phyloP scores from a whole-genome alignment of 2,329 filamentous ascomycete genomes.

The Exophiala phaeomuriformis region DNA sequence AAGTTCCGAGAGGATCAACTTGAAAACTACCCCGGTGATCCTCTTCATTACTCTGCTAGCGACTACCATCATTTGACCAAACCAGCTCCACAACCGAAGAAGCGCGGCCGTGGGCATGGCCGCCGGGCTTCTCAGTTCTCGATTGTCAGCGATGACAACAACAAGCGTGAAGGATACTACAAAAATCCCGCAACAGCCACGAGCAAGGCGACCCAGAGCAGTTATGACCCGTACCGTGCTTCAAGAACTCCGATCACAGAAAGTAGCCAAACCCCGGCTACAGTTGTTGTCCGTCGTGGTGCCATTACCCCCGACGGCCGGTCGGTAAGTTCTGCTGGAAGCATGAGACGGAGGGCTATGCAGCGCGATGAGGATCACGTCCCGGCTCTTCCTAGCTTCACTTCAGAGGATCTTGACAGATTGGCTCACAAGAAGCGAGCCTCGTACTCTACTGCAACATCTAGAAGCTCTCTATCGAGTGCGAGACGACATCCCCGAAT shows the following conservation, averaged over 20 bases:
- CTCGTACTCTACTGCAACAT: slow-evolving; percentile 28
- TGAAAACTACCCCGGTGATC: slow-evolving; percentile 72
- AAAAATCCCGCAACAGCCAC: slow-evolving; percentile 40
- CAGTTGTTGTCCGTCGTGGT: slow-evolving; percentile 60
- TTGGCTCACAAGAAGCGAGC: slow-evolving; percentile 19
- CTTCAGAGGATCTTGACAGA: slow-evolving; percentile 21
- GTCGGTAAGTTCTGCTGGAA: slow-evolving; percentile 29
- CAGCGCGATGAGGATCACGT: slow-evolving; percentile 13
- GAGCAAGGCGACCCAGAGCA: slow-evolving; percentile 46
- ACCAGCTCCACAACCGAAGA: slow-evolving; percentile 31
- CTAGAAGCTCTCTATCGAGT: slow-evolving; percentile 44
- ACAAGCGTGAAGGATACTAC: slow-evolving; percentile 43
- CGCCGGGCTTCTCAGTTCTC: slow-evolving; percentile 51
- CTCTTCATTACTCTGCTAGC: slow-evolving; percentile 75
- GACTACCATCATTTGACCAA: slow-evolving; percentile 75
- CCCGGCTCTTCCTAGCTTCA: slow-evolving; percentile 19
- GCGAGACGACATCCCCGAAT: slow-evolving; percentile 38
- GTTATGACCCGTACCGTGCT: slow-evolving; percentile 78
- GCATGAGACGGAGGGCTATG: slow-evolving; percentile 14
- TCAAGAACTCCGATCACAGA: slow-evolving; percentile 49
- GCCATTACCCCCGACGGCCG: slow-evolving; percentile 32
- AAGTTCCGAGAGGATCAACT: slow-evolving; percentile 77
- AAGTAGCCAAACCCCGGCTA: slow-evolving; percentile 54
- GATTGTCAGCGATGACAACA: slow-evolving; percentile 48
- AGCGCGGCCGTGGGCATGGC: slow-evolving; percentile 30